A percentile compares a stretch with the other conserved stretches of the same genome.
Conservation (phyloP, 2,329 filamentous ascomycete genomes). For the Diplodia sapinea region DNA sequence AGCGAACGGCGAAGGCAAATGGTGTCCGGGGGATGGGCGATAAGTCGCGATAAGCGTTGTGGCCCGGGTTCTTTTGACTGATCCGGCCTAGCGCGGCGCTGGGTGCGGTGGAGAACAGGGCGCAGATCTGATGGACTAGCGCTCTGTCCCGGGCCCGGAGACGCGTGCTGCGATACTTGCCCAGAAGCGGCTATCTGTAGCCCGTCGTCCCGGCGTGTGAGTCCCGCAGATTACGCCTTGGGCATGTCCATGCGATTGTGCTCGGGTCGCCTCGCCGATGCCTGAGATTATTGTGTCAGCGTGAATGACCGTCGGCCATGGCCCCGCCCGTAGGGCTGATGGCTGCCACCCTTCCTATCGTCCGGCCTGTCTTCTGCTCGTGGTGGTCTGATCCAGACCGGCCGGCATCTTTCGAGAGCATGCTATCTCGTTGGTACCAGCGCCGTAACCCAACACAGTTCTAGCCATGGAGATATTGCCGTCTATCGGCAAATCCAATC, state of each 20-base stretch:
- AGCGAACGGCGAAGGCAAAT: constrained; percentile 8
- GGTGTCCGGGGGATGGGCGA: not conserved
- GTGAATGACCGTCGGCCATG: not conserved
- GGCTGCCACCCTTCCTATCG: constrained; percentile 7
- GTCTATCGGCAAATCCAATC: not conserved
- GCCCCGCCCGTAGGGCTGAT: constrained; percentile 7
- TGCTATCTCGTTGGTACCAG: not conserved
- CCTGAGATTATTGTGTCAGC: not conserved
- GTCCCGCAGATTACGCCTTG: constrained; percentile 13
- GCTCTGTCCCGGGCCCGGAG: not conserved
- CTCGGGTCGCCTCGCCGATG: constrained; percentile 21
- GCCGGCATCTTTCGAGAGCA: not conserved
- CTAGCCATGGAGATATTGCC: not conserved
- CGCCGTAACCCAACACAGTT: not conserved
- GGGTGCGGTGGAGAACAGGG: constrained; percentile 14
- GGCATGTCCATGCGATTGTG: constrained; percentile 22
- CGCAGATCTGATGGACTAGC: constrained; percentile 7
- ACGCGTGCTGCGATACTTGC: constrained; percentile 15
- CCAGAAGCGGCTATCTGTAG: constrained; percentile 19
- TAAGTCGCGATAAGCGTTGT: constrained; percentile 27
- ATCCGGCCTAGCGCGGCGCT: constrained; percentile 22
- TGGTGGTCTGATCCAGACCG: not conserved
- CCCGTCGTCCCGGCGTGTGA: not conserved
- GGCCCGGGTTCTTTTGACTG: constrained; percentile 12
- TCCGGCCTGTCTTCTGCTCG: not conserved